phyloP scores from a whole-genome alignment of 331 rosid genomes.

The Saraca asoca region DNA sequence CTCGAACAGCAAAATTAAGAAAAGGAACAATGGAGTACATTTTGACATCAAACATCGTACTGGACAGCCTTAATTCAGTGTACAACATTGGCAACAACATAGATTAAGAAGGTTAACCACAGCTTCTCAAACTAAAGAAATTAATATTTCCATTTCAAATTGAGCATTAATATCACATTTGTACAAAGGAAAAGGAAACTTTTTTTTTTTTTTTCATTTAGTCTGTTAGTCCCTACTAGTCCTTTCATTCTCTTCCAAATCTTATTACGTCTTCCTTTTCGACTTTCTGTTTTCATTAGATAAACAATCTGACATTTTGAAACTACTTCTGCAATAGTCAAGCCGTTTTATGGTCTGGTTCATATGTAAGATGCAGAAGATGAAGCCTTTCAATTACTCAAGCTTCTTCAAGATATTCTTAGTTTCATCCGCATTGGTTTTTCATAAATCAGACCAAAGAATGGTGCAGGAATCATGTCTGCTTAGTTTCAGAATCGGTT shows the following conservation, averaged over 20 bases:
- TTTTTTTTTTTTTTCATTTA: background rate
- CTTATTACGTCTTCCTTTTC: no score
- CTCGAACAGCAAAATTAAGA: no score
- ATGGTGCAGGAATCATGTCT: slow-evolving; percentile 25
- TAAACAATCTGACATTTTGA: slow-evolving; percentile 1
- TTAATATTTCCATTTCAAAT: slow-evolving; percentile 1
- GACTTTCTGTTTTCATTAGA: slow-evolving; percentile 17
- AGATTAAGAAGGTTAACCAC: background rate
- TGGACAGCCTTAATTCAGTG: background rate
- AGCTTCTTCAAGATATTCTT: slow-evolving; percentile 50
- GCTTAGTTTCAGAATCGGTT: slow-evolving; percentile 37
- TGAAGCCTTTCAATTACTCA: slow-evolving; percentile 38
- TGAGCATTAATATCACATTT: slow-evolving; percentile 20
- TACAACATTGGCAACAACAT: background rate
- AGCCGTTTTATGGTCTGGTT: background rate
- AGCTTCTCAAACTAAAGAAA: background rate
- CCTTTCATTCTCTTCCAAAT: background rate
- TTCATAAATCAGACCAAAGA: slow-evolving; percentile 11
- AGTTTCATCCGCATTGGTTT: slow-evolving; percentile 33
- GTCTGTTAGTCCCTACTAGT: background rate
- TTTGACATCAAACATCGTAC: no score
- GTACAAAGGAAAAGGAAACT: slow-evolving; percentile 11
- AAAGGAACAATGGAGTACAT: no score
- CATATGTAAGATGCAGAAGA: slow-evolving; percentile 2
- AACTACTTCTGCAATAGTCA: background rate